phyloP scores from a whole-genome alignment of 2,329 filamentous ascomycete genomes.

The Xylaria sp. region DNA sequence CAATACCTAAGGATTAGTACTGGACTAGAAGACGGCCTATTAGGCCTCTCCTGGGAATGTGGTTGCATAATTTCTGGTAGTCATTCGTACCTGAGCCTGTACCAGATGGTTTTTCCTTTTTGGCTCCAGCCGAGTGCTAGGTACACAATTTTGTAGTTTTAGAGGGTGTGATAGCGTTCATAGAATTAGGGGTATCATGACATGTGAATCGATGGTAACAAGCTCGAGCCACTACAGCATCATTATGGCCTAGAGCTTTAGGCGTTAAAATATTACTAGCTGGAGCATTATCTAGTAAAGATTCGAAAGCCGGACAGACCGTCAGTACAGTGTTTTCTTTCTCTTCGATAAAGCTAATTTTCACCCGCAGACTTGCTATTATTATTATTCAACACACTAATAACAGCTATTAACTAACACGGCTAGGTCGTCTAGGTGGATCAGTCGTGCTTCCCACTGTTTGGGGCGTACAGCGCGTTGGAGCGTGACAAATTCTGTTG shows the following conservation, averaged over 20 bases:
- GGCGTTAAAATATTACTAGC: background rate
- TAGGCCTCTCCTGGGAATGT: too few relatives aligned
- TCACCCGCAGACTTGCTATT: conserved; percentile 10
- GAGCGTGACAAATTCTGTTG: background rate
- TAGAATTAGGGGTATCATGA: background rate
- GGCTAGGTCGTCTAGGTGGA: background rate
- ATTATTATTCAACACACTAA: conserved; percentile 4
- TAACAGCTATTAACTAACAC: background rate
- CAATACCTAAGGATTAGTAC: background rate
- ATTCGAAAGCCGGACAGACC: too few relatives aligned
- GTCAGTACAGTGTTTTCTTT: background rate
- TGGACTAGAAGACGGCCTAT: background rate
- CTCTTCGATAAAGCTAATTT: background rate
- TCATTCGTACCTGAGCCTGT: background rate
- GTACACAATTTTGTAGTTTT: background rate
- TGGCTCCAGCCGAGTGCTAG: background rate
- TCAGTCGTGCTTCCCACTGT: background rate
- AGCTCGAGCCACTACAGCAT: background rate
- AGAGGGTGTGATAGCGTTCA: background rate
- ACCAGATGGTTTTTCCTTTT: background rate
- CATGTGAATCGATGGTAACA: background rate
- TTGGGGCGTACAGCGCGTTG: background rate
- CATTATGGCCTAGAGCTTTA: background rate
- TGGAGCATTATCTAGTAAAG: background rate
- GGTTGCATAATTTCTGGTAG: too few relatives aligned